Conservation (phyloP, 2,329 filamentous ascomycete genomes). For the Penicillium sp. region DNA sequence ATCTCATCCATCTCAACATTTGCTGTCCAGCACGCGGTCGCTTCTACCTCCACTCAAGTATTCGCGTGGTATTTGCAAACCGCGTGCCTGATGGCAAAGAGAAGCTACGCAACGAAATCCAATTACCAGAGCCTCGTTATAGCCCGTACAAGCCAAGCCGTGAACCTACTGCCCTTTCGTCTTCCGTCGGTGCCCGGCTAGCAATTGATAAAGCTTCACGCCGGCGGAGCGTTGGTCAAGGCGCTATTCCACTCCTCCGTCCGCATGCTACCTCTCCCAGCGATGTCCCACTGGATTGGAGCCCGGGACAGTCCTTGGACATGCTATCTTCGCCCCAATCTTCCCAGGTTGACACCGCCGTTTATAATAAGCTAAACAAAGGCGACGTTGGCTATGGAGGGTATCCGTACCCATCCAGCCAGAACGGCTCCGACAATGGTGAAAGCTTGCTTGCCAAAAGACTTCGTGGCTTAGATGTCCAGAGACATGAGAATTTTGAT, state of each 20-base stretch:
- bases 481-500: slow-evolving; percentile 30
- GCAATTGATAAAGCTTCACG: slow-evolving; percentile 64
- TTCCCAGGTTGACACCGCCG: slow-evolving; percentile 35
- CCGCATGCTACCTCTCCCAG: slow-evolving; percentile 16
- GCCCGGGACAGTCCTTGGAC: slow-evolving; percentile 10
- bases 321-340: slow-evolving; percentile 26
- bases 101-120: slow-evolving; percentile 85
- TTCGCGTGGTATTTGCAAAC: slow-evolving; percentile 95
- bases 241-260: slow-evolving; percentile 14
- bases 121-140: slow-evolving; percentile 84
- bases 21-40: slow-evolving; percentile 83
- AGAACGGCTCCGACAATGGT: slow-evolving; percentile 51
- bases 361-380: slow-evolving; percentile 71
- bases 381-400: slow-evolving; percentile 68
- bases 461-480: slow-evolving; percentile 65
- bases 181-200: slow-evolving; percentile 54
- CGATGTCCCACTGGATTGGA: slow-evolving; percentile 17
- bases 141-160: slow-evolving; percentile 75
- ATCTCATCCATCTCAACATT: slow-evolving; percentile 90
- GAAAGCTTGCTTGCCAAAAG: slow-evolving; percentile 73
- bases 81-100: slow-evolving; percentile 95
- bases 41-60: slow-evolving; percentile 87
- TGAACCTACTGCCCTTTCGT: slow-evolving; percentile 42
- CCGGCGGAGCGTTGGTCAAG: slow-evolving; percentile 60
- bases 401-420: slow-evolving; percentile 52